Conservation (phyloP, 2,329 filamentous ascomycete genomes). For the Trichophyton benhamiae region DNA sequence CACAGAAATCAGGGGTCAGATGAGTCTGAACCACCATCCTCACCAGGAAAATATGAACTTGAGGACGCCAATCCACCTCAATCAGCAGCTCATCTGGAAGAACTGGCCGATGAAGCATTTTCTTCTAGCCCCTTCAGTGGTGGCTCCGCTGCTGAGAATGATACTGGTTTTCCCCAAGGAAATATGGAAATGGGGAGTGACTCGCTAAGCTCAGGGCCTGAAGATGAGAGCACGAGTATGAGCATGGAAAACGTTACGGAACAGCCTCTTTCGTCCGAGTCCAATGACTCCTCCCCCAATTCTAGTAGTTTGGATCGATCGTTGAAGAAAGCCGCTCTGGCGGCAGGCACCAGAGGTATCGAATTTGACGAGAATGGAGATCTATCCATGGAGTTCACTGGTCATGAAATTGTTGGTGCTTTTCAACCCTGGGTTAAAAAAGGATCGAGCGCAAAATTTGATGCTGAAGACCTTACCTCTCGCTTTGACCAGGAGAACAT, state of each 20-base stretch:
- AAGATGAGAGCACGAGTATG: conserved; percentile 65
- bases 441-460: conserved; percentile 28
- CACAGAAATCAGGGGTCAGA: background rate
- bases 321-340: conserved; percentile 59
- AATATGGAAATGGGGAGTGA: conserved; percentile 34
- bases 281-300: conserved; percentile 44
- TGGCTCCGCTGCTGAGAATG: conserved; percentile 38
- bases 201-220: conserved; percentile 39
- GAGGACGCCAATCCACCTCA: conserved; percentile 45
- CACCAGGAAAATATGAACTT: conserved; percentile 15
- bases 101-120: conserved; percentile 52
- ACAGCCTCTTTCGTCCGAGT: conserved; percentile 52
- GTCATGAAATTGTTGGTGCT: conserved; percentile 42
- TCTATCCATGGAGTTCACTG: conserved; percentile 68
- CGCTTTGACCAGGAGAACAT: conserved; percentile 36
- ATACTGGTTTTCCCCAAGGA: conserved; percentile 30
- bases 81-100: conserved; percentile 53
- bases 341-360: conserved; percentile 61
- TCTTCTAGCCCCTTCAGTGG: conserved; percentile 70
- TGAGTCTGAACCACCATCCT: background rate
- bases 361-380: conserved; percentile 47
- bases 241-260: conserved; percentile 67
- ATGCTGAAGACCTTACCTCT: conserved; percentile 32
- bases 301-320: conserved; percentile 68
- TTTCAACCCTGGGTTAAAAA: conserved; percentile 40